Conservation (phyloP, 225 moss, liverwort and hornwort genomes). For the Marchantia polymorpha region DNA sequence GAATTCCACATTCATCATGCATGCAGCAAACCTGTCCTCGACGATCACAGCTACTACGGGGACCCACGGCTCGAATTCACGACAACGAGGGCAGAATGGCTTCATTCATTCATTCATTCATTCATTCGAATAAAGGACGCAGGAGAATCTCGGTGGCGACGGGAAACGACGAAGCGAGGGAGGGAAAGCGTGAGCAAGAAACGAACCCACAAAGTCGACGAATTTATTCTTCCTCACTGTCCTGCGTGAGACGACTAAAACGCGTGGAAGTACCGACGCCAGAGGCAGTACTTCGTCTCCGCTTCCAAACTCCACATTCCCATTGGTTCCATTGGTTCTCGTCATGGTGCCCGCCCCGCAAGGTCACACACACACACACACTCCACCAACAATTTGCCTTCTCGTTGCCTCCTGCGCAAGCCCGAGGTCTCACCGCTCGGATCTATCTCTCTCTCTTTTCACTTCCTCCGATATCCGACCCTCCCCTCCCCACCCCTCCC, state of each 20-base stretch:
- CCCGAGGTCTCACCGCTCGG: neutral
- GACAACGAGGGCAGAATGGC: too few species aligned
- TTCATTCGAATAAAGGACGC: too few species aligned
- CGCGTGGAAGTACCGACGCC: slow-evolving; percentile 74
- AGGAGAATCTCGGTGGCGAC: neutral
- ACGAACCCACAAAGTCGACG: slow-evolving; percentile 81
- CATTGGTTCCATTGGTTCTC: neutral
- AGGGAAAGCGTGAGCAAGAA: neutral
- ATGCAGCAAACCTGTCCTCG: too few species aligned
- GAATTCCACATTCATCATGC: too few species aligned
- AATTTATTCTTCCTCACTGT: slow-evolving; percentile 98
- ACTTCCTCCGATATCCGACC: neutral
- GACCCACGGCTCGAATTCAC: too few species aligned
- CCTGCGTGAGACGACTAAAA: slow-evolving; percentile 88
- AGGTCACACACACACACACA: neutral
- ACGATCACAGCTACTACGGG: too few species aligned
- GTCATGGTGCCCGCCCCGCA: slow-evolving; percentile 12
- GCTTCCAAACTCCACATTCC: slow-evolving; percentile 18
- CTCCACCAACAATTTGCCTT: slow-evolving; percentile 6
- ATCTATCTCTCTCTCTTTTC: neutral
- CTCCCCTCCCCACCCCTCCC: neutral
- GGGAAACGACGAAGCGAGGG: too few species aligned
- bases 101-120: too few species aligned
- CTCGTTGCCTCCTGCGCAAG: too few species aligned
- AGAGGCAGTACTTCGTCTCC: slow-evolving; percentile 52